Percentiles rank a stretch among this genome's conserved stretches.
Conservation (phyloP, 2,329 filamentous ascomycete species). For the Neofusicoccum umdonicola region DNA sequence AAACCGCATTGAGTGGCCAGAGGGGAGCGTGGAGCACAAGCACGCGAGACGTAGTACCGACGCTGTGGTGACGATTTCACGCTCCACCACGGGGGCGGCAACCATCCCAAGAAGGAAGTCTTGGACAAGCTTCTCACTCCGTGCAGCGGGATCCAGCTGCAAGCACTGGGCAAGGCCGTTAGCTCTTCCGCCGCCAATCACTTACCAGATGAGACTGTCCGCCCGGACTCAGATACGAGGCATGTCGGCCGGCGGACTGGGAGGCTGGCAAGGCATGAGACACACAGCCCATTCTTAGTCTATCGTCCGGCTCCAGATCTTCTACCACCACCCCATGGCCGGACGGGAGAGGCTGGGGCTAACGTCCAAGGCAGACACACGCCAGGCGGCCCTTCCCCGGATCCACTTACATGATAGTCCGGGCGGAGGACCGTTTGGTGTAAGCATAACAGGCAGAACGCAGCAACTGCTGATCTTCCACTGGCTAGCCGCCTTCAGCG, state of each 20-base stretch:
- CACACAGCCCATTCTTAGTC: neutral
- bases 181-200: constrained; percentile 1
- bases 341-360: neutral
- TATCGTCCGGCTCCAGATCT: neutral
- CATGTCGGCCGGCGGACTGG: neutral
- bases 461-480: constrained; percentile 2
- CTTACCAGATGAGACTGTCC: constrained; percentile 9
- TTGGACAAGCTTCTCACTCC: neutral
- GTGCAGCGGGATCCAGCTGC: neutral
- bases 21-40: neutral
- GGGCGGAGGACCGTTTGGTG: constrained; percentile 5
- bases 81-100: neutral
- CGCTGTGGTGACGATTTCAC: neutral
- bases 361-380: neutral
- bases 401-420: neutral
- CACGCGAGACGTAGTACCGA: neutral
- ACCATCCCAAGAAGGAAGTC: neutral
- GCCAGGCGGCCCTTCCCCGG: neutral
- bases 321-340: neutral
- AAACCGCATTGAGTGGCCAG: neutral
- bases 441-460: neutral
- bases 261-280: neutral
- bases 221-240: constrained; percentile 3
- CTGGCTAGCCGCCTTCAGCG: constrained; percentile 2
- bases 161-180: neutral